phyloP scores from a whole-genome alignment of 2,329 filamentous ascomycete species.

The Beauveria sp. region DNA sequence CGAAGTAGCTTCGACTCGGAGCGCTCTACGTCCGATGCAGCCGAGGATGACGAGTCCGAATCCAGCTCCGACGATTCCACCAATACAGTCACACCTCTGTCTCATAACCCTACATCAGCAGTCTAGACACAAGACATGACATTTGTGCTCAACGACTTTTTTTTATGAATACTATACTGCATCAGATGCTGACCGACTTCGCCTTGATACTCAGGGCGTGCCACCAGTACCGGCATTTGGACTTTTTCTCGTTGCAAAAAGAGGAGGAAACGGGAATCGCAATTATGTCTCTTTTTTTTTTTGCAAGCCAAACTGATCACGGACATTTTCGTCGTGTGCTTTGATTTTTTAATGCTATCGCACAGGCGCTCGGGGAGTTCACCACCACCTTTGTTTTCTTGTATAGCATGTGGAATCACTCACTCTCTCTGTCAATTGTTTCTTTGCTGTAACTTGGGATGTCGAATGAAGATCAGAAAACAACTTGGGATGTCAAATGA shows the following conservation, averaged over 20 bases:
- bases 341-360: not conserved
- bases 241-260: not conserved
- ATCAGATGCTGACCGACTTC: not conserved
- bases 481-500: not conserved
- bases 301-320: not conserved
- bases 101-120: not conserved
- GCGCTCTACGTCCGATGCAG: not conserved
- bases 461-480: not conserved
- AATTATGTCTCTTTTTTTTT: not conserved
- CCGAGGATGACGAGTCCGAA: not conserved
- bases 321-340: not conserved
- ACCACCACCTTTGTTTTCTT: not conserved
- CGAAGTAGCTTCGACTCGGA: constrained; percentile 5
- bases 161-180: constrained; percentile 9
- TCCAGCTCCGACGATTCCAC: constrained; percentile 7
- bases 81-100: constrained; percentile 5
- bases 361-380: constrained; percentile 6
- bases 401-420: constrained; percentile 4
- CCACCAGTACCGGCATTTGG: not conserved
- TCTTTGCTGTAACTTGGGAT: not conserved
- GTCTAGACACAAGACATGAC: not conserved
- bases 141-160: not conserved
- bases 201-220: not conserved
- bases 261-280: not conserved
- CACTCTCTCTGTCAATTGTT: not conserved